Conservation (phyloP, 805 yeast species). For the Candida rishiriensis region DNA sequence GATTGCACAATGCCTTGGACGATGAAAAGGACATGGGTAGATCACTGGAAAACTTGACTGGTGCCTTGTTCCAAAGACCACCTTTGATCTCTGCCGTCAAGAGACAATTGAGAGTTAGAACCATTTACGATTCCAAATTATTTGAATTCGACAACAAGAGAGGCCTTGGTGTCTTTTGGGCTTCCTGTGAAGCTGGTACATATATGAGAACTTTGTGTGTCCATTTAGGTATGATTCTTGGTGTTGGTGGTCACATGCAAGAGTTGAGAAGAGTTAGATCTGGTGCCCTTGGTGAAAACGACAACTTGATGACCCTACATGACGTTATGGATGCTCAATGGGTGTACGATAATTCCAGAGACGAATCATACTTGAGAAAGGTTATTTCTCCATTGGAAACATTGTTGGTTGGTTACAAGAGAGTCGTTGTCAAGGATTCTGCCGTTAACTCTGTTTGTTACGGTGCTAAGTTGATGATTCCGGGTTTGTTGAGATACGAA, state of each 20-base stretch:
- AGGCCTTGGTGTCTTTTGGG: conserved; percentile 98
- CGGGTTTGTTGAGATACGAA: conserved; percentile 96
- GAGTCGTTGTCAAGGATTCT: conserved; percentile 86
- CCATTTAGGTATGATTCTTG: conserved; percentile 95
- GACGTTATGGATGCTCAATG: conserved; percentile 98
- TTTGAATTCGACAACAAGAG: conserved; percentile 96
- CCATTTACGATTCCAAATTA: conserved; percentile 92
- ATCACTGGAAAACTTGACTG: conserved; percentile 89
- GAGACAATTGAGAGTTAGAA: conserved; percentile 97
- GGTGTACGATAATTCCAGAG: conserved; percentile 95
- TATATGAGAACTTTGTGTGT: conserved; percentile 99
- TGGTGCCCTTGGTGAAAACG: conserved; percentile 89
- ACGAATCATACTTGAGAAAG: conserved; percentile 91
- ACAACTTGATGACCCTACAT: conserved; percentile 90
- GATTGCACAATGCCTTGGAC: conserved; percentile 89
- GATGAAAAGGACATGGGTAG: conserved; percentile 85
- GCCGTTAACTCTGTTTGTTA: conserved; percentile 98
- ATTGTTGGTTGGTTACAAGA: conserved; percentile 88
- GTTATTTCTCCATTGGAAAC: conserved; percentile 94
- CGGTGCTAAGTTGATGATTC: conserved; percentile 98
- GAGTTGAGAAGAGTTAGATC: conserved; percentile 98
- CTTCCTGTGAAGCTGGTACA: conserved; percentile 99
- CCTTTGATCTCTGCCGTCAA: conserved; percentile 98
- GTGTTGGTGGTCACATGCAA: conserved; percentile 99
- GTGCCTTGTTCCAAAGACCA: conserved; percentile 98